Conservation (phyloP, 192 early-diverging fungal genomes). For the Podila epicladia region DNA sequence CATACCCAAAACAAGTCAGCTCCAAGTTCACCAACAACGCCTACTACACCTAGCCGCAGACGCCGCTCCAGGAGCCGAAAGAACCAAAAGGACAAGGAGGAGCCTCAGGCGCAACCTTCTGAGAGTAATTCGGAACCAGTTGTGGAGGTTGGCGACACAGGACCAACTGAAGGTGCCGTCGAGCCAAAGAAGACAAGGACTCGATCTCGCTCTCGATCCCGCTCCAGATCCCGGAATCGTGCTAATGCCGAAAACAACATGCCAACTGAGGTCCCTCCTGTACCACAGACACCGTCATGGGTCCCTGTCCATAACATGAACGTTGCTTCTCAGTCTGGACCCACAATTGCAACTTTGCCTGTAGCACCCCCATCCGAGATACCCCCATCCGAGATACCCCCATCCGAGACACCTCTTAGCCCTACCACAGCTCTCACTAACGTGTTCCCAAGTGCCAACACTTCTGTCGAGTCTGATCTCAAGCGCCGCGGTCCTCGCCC, state of each 20-base stretch:
- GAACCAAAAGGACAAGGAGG: conserved; percentile 36
- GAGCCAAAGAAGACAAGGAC: conserved; percentile 38
- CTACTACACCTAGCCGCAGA: conserved; percentile 31
- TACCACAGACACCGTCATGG: conserved; percentile 46
- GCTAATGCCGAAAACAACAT: conserved; percentile 26
- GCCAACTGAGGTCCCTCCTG: conserved; percentile 37
- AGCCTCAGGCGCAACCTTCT: conserved; percentile 3
- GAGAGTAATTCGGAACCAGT: background rate
- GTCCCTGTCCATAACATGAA: conserved; percentile 41
- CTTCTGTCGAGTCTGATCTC: conserved; percentile 22
- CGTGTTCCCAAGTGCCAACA: background rate
- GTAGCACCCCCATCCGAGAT: background rate
- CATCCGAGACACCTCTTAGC: background rate
- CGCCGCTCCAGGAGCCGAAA: conserved; percentile 42
- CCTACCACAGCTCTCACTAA: background rate
- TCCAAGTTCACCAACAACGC: conserved; percentile 24
- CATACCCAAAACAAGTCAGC: conserved; percentile 3
- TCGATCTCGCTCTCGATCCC: conserved; percentile 40
- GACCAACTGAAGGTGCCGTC: background rate
- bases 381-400: background rate
- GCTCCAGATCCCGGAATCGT: conserved; percentile 33
- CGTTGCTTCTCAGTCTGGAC: conserved; percentile 7
- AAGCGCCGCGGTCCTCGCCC: conserved; percentile 50
- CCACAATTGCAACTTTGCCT: conserved; percentile 9
- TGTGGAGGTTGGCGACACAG: background rate